These are phyloP conservation scores for Yamadazyma atmosphaerica DNA, from an alignment of 1,139 yeast species.

Conservation along the genomic window DNA sequence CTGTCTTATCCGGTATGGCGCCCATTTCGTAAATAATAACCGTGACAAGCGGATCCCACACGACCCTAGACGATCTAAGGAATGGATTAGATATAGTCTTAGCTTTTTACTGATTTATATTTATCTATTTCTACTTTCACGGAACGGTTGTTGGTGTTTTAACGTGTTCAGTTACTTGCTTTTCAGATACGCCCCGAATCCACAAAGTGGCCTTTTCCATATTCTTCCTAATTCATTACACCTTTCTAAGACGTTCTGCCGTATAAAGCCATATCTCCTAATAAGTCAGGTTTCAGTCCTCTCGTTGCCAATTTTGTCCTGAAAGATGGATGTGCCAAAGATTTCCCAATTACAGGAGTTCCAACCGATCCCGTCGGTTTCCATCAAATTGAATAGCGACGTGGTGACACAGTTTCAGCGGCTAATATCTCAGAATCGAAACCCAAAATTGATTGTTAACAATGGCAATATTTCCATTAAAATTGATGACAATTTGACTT, in stretches of 20 bases:
- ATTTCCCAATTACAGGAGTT: constrained; percentile 1
- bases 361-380: constrained; percentile 19
- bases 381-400: constrained; percentile 29
- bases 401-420: constrained; percentile 22
- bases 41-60: not conserved
- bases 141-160: too few species aligned
- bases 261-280: too few species aligned
- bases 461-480: constrained; percentile 36
- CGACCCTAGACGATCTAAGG: not conserved
- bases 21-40: not conserved
- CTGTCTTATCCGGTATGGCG: too few species aligned
- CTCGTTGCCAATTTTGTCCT: not conserved
- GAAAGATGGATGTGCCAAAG: constrained; percentile 3
- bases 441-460: constrained; percentile 37
- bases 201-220: too few species aligned
- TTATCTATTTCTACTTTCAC: too few species aligned
- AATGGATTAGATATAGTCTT: not conserved
- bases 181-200: too few species aligned
- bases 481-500: constrained; percentile 26
- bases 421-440: constrained; percentile 17
- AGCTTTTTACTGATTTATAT: too few species aligned
- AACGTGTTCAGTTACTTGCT: too few species aligned
- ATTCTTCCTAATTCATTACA: too few species aligned
- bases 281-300: too few species aligned
- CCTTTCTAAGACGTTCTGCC: too few species aligned